phyloP scores from a whole-genome alignment of 257 asterid species.

The Fraxinus americana region DNA sequence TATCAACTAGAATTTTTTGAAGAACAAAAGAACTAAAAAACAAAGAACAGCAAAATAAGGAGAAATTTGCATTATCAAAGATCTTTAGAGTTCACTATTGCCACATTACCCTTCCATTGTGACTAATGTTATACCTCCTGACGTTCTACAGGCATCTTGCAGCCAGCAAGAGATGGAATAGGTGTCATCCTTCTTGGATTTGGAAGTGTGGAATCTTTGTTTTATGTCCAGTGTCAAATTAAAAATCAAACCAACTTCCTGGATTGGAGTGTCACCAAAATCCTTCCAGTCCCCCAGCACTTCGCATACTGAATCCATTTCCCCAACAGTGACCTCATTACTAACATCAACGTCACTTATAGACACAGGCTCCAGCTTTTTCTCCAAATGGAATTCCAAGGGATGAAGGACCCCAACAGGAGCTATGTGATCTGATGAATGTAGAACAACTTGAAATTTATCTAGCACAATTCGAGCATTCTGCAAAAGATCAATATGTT shows the following conservation, averaged over 20 bases:
- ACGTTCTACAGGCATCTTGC: constrained; percentile 56
- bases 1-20: not conserved
- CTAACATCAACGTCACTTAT: constrained; percentile 36
- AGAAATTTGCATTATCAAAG: constrained; percentile 13
- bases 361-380: constrained; percentile 45
- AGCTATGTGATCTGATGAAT: constrained; percentile 87
- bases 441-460: constrained; percentile 73
- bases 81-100: not conserved
- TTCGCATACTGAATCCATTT: constrained; percentile 58
- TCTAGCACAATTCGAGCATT: constrained; percentile 90
- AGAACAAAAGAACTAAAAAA: too few relatives aligned
- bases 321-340: constrained; percentile 38
- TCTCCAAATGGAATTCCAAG: constrained; percentile 79
- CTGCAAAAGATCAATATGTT: constrained; percentile 51
- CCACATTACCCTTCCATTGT: constrained; percentile 20
- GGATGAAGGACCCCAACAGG: constrained; percentile 97
- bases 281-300: constrained; percentile 62
- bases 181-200: constrained; percentile 53
- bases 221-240: constrained; percentile 34
- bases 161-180: constrained; percentile 83
- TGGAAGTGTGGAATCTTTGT: constrained; percentile 49
- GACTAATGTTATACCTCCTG: constrained; percentile 54
- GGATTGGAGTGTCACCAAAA: constrained; percentile 35
- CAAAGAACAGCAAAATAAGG: not conserved
- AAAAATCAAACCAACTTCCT: constrained; percentile 32